Conservation (phyloP, 768 basidiomycete species). For the Tylopilus balloui region DNA sequence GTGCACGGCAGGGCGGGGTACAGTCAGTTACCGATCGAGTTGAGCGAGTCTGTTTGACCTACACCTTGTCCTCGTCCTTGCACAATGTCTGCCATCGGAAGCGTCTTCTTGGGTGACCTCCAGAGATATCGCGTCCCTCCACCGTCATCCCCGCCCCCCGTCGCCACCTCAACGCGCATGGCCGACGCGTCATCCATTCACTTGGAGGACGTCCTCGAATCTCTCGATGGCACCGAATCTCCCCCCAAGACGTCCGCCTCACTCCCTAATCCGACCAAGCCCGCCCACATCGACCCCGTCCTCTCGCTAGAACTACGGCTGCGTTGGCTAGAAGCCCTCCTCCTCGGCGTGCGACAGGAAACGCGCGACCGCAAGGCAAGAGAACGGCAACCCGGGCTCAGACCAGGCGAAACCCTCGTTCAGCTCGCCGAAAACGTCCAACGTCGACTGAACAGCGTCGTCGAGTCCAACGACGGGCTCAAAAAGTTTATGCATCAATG, state of each 20-base stretch:
- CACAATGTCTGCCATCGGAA: conserved; percentile 55
- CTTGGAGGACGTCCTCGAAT: conserved; percentile 20
- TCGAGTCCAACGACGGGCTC: conserved; percentile 67
- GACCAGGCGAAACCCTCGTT: conserved; percentile 52
- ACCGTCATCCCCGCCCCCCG: conserved; percentile 41
- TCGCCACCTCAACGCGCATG: conserved; percentile 9
- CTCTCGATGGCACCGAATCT: conserved; percentile 18
- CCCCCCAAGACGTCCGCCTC: conserved; percentile 13
- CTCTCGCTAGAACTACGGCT: conserved; percentile 72
- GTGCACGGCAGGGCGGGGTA: conserved; percentile 52
- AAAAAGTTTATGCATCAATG: conserved; percentile 73
- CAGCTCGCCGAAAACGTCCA: conserved; percentile 61
- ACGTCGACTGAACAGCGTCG: conserved; percentile 47
- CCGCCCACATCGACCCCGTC: conserved; percentile 49
- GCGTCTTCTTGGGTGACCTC: conserved; percentile 77
- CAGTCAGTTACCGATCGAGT: conserved; percentile 67
- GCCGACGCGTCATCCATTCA: conserved; percentile 12
- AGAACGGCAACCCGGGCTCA: conserved; percentile 35
- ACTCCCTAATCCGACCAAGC: conserved; percentile 2
- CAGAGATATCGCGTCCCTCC: conserved; percentile 62
- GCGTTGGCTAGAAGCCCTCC: conserved; percentile 75
- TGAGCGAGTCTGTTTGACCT: conserved; percentile 37
- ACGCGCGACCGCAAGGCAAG: conserved; percentile 39
- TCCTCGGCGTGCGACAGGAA: conserved; percentile 59
- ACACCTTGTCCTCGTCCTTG: neutral